These are phyloP conservation scores for Fusarium zealandicum DNA, from an alignment of 2,329 filamentous ascomycete species.

Conservation along the genomic window DNA sequence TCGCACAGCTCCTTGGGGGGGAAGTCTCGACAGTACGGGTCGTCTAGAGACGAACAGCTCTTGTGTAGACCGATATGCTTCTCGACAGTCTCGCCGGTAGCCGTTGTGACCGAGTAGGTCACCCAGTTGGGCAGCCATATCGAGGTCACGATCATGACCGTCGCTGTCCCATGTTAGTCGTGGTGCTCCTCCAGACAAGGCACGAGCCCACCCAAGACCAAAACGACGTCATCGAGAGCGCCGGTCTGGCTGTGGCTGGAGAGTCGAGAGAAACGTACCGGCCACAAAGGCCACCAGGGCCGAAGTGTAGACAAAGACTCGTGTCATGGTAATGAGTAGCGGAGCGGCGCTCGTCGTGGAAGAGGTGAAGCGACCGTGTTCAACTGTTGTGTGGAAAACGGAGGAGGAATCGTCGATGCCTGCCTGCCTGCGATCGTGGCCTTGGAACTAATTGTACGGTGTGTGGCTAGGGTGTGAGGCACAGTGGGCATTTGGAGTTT, in stretches of 20 bases:
- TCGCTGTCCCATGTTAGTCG: conserved; percentile 60
- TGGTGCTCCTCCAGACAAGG: neutral
- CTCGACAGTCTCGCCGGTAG: conserved; percentile 55
- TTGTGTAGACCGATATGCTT: conserved; percentile 80
- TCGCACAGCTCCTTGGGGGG: conserved; percentile 47
- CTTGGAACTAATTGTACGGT: conserved; percentile 19
- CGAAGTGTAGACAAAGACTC: conserved; percentile 52
- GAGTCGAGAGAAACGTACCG: conserved; percentile 46
- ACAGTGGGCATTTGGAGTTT: conserved; percentile 34
- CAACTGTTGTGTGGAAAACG: conserved; percentile 10
- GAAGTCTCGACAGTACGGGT: conserved; percentile 61
- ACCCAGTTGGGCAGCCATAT: conserved; percentile 77
- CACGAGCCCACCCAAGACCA: neutral
- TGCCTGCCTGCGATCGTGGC: conserved; percentile 28
- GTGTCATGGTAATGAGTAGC: conserved; percentile 49
- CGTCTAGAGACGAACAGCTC: conserved; percentile 75
- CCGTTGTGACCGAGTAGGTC: conserved; percentile 63
- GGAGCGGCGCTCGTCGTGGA: neutral
- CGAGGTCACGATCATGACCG: conserved; percentile 73
- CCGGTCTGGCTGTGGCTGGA: conserved; percentile 10
- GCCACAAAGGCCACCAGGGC: conserved; percentile 53
- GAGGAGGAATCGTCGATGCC: conserved; percentile 35
- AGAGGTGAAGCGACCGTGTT: neutral
- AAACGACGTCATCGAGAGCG: conserved; percentile 39
- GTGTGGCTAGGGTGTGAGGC: conserved; percentile 30